A percentile compares a stretch with the other conserved stretches of the same genome.
Evolutionary conservation across 495 filamentous ascomycete genomes (phyloP).

Genomic region (Pseudevernia furfuracea): DNA sequence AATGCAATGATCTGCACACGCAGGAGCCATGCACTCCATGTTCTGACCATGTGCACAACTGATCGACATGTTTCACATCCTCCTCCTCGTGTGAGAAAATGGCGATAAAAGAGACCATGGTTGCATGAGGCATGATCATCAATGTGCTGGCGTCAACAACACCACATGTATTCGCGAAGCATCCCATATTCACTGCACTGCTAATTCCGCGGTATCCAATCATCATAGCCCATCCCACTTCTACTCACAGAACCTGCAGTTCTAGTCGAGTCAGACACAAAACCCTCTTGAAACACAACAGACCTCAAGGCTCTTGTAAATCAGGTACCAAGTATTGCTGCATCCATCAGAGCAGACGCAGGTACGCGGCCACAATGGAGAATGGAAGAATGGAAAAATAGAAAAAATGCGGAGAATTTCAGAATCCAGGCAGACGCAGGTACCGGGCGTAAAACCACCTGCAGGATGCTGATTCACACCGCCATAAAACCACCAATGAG

Average conservation of each 20-base stretch:
- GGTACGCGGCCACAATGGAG: not conserved
- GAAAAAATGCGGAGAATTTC: not conserved
- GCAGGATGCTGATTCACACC: constrained; percentile 1
- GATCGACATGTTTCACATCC: constrained; percentile 5
- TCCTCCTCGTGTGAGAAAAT: not conserved
- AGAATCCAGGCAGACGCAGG: not conserved
- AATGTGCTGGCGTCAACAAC: not conserved
- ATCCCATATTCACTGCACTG: not conserved
- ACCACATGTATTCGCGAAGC: not conserved
- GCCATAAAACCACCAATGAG: not conserved
- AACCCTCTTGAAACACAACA: not conserved
- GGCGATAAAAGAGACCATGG: not conserved
- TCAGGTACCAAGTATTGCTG: not conserved
- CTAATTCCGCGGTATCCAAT: not conserved
- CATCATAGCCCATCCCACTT: not conserved
- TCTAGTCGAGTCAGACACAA: not conserved
- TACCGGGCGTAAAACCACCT: not conserved
- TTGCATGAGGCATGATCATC: not conserved
- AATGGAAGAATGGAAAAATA: no score
- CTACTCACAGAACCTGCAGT: not conserved
- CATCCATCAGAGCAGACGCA: not conserved
- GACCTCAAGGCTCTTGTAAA: not conserved
- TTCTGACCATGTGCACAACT: not conserved
- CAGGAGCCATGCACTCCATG: not conserved
- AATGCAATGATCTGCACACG: not conserved